Evolutionary conservation across 768 basidiomycete species (phyloP).

Genomic region (Trametes meyenii): DNA sequence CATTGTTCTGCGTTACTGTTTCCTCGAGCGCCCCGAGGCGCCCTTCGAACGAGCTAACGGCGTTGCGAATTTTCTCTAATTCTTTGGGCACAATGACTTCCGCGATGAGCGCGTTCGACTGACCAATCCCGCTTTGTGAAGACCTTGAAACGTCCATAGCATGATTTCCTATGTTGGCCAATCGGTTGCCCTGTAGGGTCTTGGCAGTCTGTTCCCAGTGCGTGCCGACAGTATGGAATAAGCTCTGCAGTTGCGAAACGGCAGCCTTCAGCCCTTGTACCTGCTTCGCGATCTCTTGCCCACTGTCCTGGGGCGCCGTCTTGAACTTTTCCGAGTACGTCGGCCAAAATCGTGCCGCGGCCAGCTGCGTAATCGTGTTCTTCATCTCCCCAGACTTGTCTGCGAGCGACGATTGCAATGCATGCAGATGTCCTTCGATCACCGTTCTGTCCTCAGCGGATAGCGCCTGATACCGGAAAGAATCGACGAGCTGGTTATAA

Average conservation of each 20-base stretch:
- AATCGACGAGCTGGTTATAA: slow-evolving; percentile 21
- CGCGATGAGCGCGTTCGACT: slow-evolving; percentile 16
- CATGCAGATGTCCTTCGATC: slow-evolving; percentile 17
- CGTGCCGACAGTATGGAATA: slow-evolving; percentile 8
- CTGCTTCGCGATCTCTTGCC: slow-evolving; percentile 9
- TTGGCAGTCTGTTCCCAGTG: slow-evolving; percentile 16
- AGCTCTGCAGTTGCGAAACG: slow-evolving; percentile 12
- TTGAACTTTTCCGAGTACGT: slow-evolving; percentile 8
- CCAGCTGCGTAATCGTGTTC: slow-evolving; percentile 4
- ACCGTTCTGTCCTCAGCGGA: slow-evolving; percentile 16
- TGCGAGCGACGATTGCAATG: slow-evolving; percentile 11
- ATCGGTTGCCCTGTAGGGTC: slow-evolving; percentile 6
- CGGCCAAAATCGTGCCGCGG: slow-evolving; percentile 14
- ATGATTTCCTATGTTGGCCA: not conserved
- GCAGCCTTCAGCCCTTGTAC: slow-evolving; percentile 13
- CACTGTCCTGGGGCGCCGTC: slow-evolving; percentile 2
- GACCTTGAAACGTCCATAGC: not conserved
- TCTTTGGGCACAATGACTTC: slow-evolving; percentile 20
- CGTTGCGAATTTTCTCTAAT: slow-evolving; percentile 17
- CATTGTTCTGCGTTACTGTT: slow-evolving; percentile 2
- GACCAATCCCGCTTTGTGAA: not conserved
- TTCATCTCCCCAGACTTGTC: slow-evolving; percentile 18
- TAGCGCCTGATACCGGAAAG: slow-evolving; percentile 17
- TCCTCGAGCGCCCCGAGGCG: slow-evolving; percentile 11
- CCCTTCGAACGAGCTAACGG: slow-evolving; percentile 16